Percentiles rank a stretch among this genome's conserved stretches.
Conservation (phyloP, 2,329 filamentous ascomycete species). For the Nemania sp. region DNA sequence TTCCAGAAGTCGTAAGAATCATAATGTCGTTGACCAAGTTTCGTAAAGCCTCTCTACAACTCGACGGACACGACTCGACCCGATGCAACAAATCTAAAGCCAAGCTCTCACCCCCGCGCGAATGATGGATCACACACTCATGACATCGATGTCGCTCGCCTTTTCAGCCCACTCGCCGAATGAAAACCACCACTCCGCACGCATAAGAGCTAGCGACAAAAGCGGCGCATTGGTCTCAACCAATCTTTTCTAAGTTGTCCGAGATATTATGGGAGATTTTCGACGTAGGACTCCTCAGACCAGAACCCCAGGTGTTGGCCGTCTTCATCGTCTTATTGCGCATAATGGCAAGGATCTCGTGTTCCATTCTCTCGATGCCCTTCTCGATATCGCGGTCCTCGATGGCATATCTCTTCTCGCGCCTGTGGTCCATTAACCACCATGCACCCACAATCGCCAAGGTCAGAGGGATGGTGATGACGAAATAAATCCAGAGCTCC, state of each 20-base stretch:
- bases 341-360: conserved; percentile 60
- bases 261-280: conserved; percentile 9
- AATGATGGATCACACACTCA: neutral
- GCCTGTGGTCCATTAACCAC: conserved; percentile 57
- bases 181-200: neutral
- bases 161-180: neutral
- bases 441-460: conserved; percentile 58
- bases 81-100: neutral
- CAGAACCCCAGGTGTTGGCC: conserved; percentile 57
- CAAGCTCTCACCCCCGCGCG: neutral
- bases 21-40: conserved; percentile 10
- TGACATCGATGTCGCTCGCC: no score
- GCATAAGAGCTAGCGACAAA: no score
- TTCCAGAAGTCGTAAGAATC: conserved; percentile 16
- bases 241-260: conserved; percentile 15
- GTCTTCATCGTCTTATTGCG: conserved; percentile 62
- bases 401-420: conserved; percentile 52
- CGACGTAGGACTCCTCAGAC: conserved; percentile 6
- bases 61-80: no score
- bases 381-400: conserved; percentile 59
- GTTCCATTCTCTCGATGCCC: conserved; percentile 61
- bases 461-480: conserved; percentile 63
- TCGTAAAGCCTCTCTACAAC: neutral
- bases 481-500: conserved; percentile 67
- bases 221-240: neutral